These are phyloP conservation scores for Colletotrichum cuscutae DNA, from an alignment of 2,329 filamentous ascomycete genomes.

Conservation along the genomic window DNA sequence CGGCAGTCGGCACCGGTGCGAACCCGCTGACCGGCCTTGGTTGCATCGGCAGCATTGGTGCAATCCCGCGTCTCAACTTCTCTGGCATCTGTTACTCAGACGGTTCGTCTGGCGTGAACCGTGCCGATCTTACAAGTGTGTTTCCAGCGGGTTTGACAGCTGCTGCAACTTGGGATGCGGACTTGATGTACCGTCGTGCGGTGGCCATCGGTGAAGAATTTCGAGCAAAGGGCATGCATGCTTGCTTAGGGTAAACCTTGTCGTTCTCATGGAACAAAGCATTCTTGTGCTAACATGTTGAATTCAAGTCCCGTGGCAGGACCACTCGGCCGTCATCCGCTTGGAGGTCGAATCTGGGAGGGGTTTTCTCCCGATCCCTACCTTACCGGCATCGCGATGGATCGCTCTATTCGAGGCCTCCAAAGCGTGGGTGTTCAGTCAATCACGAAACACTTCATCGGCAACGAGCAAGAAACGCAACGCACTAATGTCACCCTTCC, in stretches of 20 bases:
- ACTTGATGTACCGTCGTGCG: constrained; percentile 77
- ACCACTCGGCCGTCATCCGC: constrained; percentile 76
- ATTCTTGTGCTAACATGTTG: background rate
- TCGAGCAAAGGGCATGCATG: constrained; percentile 76
- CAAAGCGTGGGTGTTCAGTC: constrained; percentile 55
- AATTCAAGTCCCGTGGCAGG: constrained; percentile 71
- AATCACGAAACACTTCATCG: constrained; percentile 67
- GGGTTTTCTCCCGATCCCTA: constrained; percentile 85
- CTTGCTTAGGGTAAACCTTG: constrained; percentile 69
- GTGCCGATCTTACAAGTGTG: constrained; percentile 58
- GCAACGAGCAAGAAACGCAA: constrained; percentile 75
- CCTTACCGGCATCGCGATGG: constrained; percentile 70
- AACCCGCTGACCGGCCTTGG: constrained; percentile 79
- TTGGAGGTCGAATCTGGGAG: constrained; percentile 85
- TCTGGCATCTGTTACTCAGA: constrained; percentile 83
- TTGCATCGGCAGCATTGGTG: constrained; percentile 72
- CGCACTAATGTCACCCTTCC: constrained; percentile 60
- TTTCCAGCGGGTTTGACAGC: constrained; percentile 85
- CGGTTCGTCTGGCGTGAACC: constrained; percentile 74
- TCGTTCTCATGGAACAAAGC: rapidly evolving
- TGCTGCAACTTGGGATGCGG: constrained; percentile 82
- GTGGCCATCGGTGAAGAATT: constrained; percentile 77
- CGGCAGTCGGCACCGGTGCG: constrained; percentile 78
- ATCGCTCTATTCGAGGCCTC: constrained; percentile 70
- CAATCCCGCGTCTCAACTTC: constrained; percentile 69